Evolutionary conservation across 2,329 filamentous ascomycete species (phyloP), one percentile per base, ranked within the genome.

Genomic region (Exophiala sp.): DNA sequence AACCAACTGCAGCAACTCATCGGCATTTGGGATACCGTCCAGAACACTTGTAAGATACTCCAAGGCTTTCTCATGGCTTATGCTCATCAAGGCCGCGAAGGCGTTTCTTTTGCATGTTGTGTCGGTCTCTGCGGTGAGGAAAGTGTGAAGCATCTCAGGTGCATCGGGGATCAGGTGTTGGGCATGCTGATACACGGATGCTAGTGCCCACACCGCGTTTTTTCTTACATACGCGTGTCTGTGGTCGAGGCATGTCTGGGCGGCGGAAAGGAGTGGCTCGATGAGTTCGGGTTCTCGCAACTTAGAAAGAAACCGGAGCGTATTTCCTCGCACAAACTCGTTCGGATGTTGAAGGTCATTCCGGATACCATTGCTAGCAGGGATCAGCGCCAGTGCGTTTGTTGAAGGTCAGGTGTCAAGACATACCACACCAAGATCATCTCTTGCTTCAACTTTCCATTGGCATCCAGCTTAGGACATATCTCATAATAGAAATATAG

Each of bases 251-350:
- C 93, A 98, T 53, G 83, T 83, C 63, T 93, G 84, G 41, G 90
- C 88, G 13, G 93, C 94, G 34, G 91, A 94, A 37, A 98, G 82
- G 48, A 97, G 81, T 43, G 93, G 93, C 70, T 98, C 93, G 60
- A 98, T 90, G 57, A 98, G 82, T 72, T 98, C 93, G 45, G 91
- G 80, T 69, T 98, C 93, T 60, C 90, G 85, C 55, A 98, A 79
- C 75, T 98, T 98, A 78, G 86, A 93, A 53, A 98, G 81, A 73
- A 97, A 98, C 64, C 93, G 88, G 56, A 98, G 77, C n/a, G 93
- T 98, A 68, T 96, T 96, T 66, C 93, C 93, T 60, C 93, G 83
- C 60, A 98, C 90, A 71, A 95, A 98, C 77, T 98, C 93, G 75
- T 98, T 97, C 50, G 93, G 83, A 64, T 96, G 91, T 68, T 97